These are phyloP conservation scores for Scalesia atractyloides DNA, from an alignment of 129 eudicot species.

Conservation along the genomic window DNA sequence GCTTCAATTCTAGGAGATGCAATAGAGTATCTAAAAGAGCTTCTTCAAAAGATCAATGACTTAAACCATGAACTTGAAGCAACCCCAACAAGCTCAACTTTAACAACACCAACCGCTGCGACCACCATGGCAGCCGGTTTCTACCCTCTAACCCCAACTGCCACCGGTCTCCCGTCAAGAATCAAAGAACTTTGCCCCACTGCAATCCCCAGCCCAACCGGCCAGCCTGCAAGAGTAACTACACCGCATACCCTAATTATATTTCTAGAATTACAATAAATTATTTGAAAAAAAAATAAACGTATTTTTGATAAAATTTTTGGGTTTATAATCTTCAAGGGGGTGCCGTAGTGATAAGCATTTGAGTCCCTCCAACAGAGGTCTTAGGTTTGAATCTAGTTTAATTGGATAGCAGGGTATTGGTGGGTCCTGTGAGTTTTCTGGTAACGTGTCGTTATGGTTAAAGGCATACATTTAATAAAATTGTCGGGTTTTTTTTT, in stretches of 20 bases:
- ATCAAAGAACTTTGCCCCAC: conserved; percentile 90
- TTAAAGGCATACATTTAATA: not conserved
- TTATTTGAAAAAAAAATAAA: not conserved
- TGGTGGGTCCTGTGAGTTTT: too few species aligned
- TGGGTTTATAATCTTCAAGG: too few species aligned
- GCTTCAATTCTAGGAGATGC: conserved; percentile 99
- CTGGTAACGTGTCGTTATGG: too few species aligned
- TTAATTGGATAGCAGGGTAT: too few species aligned
- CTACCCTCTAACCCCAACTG: conserved; percentile 79
- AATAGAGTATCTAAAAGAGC: conserved; percentile 87
- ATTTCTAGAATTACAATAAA: not conserved
- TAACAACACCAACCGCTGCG: conserved; percentile 43
- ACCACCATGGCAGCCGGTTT: conserved; percentile 24
- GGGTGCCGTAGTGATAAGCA: too few species aligned
- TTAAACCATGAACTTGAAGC: conserved; percentile 87
- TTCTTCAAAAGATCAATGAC: conserved; percentile 82
- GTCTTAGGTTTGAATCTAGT: too few species aligned
- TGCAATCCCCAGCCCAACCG: conserved; percentile 75
- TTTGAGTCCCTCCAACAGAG: too few species aligned
- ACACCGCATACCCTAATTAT: not conserved
- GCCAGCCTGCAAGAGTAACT: conserved; percentile 84
- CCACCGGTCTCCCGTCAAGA: conserved; percentile 57
- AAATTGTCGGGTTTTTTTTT: not conserved
- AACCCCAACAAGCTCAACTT: conserved; percentile 58
- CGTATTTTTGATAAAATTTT: not conserved